Evolutionary conservation across 2,329 filamentous ascomycete species (phyloP), one percentile per base, ranked within the genome.

Genomic region (Alternaria burnsii): DNA sequence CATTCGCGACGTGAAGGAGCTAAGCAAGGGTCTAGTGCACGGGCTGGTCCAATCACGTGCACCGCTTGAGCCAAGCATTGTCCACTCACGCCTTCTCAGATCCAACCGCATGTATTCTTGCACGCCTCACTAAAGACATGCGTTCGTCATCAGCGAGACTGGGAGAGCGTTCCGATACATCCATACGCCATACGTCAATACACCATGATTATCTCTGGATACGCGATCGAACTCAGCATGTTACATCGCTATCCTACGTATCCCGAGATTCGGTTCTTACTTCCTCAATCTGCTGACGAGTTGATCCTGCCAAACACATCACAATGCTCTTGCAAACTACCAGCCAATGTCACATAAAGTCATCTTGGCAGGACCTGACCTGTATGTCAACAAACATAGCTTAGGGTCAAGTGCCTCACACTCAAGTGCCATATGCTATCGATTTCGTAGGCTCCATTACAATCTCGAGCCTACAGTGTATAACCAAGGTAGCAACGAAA

Each of bases 1-100:
- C 18, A 55, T 58, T 52, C 64, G 66, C 66, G 64, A 65, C 62
- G 58, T 66, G 57, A 63, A 61, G 59, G 61, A 57, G 61, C 61
- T 63, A 63, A 53, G 54, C 61, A 63, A 60, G 61, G 61, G 50
- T 59, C n/a, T 32, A 32, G 18, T 30, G 62, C 64, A 66, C 58
- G 51, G 58, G 9, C 55, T 54, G 44, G 28, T 2, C 2, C 14
- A 2, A 18, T 62, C 60, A 62, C 60, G 60, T 62, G 60, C 20
- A 20, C 11, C 11, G 46, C 46, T 36, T 16, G 16, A 44, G 20
- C 30, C 26, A 20, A 16, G 42, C 34, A 12, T 32, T 16, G 10
- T 32, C 22, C 43, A 41, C 16, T 14, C 20, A 38, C 43, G 10
- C 43, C 43, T 48, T 48, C 28, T 40, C 10, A 26, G 16, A 40